Conservation (phyloP, 164 flowering plant species). For the Paratinospora sagittata region DNA sequence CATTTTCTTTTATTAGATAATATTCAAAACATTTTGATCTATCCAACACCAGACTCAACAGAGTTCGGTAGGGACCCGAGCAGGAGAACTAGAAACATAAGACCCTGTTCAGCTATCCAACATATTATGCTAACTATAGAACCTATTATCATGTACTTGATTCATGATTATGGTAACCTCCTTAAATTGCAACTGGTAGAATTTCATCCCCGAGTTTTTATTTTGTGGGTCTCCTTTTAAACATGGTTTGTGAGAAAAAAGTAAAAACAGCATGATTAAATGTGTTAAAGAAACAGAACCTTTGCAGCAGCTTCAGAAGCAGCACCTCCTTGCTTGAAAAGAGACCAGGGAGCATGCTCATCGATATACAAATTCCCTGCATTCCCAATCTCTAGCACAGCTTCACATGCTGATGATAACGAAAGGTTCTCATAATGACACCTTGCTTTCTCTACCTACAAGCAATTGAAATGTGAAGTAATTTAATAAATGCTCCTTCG, state of each 20-base stretch:
- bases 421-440: conserved; percentile 59
- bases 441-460: conserved; percentile 68
- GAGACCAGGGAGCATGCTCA: conserved; percentile 90
- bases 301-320: conserved; percentile 84
- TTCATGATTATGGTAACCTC: background rate
- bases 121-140: background rate
- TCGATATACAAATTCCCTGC: conserved; percentile 88
- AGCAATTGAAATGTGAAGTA: background rate
- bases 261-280: background rate
- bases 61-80: background rate
- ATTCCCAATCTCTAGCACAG: conserved; percentile 78
- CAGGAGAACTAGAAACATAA: background rate
- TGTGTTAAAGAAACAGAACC: conserved; percentile 32
- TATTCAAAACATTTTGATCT: background rate
- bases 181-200: background rate
- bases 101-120: background rate
- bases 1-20: background rate
- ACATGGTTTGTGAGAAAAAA: background rate
- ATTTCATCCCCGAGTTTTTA: background rate
- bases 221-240: background rate
- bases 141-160: background rate
- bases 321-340: conserved; percentile 77
- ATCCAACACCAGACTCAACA: background rate
- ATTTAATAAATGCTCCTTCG: background rate
- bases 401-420: conserved; percentile 85